A percentile compares a stretch with the other conserved stretches of the same genome.
phyloP scores from a whole-genome alignment of 345 rosid species.

The Gynandropsis gynandra region DNA sequence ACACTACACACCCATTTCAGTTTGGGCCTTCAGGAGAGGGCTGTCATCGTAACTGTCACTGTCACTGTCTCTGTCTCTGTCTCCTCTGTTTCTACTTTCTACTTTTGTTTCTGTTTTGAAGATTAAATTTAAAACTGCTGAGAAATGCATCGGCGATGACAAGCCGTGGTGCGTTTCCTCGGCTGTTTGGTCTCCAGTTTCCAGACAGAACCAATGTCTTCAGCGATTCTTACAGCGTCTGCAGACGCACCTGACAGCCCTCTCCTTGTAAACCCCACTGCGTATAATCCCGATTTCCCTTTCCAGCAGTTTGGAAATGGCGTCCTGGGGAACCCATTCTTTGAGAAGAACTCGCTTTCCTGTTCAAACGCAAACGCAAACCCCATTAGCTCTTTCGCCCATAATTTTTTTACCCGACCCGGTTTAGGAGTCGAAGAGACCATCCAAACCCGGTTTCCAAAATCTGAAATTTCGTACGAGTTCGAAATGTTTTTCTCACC shows the following conservation, averaged over 20 bases:
- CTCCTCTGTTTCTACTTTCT: background rate
- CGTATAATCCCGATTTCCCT: constrained; percentile 72
- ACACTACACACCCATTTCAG: background rate
- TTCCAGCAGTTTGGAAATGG: constrained; percentile 80
- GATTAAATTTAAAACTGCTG: constrained; percentile 25
- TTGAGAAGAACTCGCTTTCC: constrained; percentile 70
- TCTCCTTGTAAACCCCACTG: constrained; percentile 89
- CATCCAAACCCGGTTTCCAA: background rate
- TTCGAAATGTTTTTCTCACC: constrained; percentile 32
- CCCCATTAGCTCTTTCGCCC: constrained; percentile 19
- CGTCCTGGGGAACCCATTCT: constrained; percentile 58
- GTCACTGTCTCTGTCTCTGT: background rate
- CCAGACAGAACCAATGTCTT: constrained; percentile 75
- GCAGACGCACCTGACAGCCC: constrained; percentile 82
- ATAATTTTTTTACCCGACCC: background rate
- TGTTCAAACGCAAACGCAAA: constrained; percentile 21
- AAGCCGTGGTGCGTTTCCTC: constrained; percentile 40
- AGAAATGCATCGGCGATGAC: constrained; percentile 73
- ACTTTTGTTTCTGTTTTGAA: background rate
- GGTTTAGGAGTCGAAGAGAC: constrained; percentile 9
- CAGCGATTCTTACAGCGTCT: constrained; percentile 69
- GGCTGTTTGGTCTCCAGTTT: constrained; percentile 64
- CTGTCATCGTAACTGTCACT: constrained; percentile 6
- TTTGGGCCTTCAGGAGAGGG: constrained; percentile 49
- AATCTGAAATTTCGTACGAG: background rate